phyloP scores from a whole-genome alignment of 306 rosid genomes.

The Quercus berberidifolia region DNA sequence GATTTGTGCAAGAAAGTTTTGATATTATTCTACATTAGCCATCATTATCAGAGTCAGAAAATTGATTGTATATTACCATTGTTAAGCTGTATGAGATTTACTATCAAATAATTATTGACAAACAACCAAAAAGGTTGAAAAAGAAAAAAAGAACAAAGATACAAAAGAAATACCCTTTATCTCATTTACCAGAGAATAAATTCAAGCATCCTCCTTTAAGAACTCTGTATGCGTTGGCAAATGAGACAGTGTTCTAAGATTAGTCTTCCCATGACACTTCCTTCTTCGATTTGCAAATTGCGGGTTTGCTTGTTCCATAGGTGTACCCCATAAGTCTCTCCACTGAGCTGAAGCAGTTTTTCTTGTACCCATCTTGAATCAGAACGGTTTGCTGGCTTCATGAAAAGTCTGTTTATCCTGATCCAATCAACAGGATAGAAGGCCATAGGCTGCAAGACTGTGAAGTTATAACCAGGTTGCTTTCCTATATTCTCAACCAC shows the following conservation, averaged over 20 bases:
- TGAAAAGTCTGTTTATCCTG: conserved; percentile 41
- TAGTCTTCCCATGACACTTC: conserved; percentile 56
- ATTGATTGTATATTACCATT: neutral
- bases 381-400: conserved; percentile 32
- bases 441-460: conserved; percentile 49
- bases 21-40: neutral
- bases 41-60: neutral
- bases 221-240: conserved; percentile 31
- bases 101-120: no score
- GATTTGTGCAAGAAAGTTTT: conserved; percentile 33
- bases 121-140: no score
- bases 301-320: conserved; percentile 76
- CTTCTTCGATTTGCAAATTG: conserved; percentile 49
- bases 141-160: neutral
- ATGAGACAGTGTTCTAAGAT: conserved; percentile 48
- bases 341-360: conserved; percentile 42
- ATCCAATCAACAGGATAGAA: conserved; percentile 71
- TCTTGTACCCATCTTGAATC: conserved; percentile 53
- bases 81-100: no score
- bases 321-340: conserved; percentile 60
- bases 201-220: neutral
- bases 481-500: conserved; percentile 44
- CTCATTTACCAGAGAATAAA: neutral
- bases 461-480: conserved; percentile 32
- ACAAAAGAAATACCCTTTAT: neutral